A percentile compares a stretch with the other conserved stretches of the same genome.
Evolutionary conservation across 345 rosid species (phyloP).

Genomic region (Anastatica hierochuntica): DNA sequence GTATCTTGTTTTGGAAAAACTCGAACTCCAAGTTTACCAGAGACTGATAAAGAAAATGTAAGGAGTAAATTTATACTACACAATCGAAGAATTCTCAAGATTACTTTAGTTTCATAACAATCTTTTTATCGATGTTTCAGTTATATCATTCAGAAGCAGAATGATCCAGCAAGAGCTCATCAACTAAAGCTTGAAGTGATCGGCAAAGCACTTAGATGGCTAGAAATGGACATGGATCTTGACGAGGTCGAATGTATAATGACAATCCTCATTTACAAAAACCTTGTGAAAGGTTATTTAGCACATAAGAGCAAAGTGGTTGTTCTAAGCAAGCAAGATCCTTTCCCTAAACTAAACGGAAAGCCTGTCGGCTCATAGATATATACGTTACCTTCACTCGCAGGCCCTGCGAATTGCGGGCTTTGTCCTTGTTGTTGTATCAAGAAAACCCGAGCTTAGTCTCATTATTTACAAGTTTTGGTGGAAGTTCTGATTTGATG

Average conservation of each 20-base stretch:
- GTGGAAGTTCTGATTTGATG: no score
- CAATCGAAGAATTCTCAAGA: no score
- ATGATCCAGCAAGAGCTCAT: slow-evolving; percentile 87
- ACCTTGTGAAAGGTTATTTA: slow-evolving; percentile 79
- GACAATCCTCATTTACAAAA: slow-evolving; percentile 78
- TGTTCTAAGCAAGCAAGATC: slow-evolving; percentile 94
- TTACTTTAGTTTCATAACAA: no score
- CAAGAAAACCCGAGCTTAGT: no score
- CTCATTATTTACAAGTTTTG: no score
- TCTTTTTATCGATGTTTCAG: slow-evolving; percentile 35
- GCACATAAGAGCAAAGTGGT: slow-evolving; percentile 95
- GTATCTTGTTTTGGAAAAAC: slow-evolving; percentile 91
- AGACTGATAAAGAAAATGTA: slow-evolving; percentile 90
- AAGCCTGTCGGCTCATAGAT: slow-evolving; percentile 69
- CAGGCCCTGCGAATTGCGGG: no score
- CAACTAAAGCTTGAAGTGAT: slow-evolving; percentile 90
- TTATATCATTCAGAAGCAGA: slow-evolving; percentile 71
- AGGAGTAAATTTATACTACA: slow-evolving; percentile 8
- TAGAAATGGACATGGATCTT: slow-evolving; percentile 83
- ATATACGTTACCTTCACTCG: no score
- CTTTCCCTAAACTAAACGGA: slow-evolving; percentile 76
- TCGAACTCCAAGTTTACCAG: slow-evolving; percentile 96
- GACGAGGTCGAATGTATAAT: slow-evolving; percentile 97
- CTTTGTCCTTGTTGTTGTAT: no score
- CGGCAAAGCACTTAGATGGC: slow-evolving; percentile 82